phyloP scores from a whole-genome alignment of 1,139 yeast genomes.

The Scheffersomyces titani region DNA sequence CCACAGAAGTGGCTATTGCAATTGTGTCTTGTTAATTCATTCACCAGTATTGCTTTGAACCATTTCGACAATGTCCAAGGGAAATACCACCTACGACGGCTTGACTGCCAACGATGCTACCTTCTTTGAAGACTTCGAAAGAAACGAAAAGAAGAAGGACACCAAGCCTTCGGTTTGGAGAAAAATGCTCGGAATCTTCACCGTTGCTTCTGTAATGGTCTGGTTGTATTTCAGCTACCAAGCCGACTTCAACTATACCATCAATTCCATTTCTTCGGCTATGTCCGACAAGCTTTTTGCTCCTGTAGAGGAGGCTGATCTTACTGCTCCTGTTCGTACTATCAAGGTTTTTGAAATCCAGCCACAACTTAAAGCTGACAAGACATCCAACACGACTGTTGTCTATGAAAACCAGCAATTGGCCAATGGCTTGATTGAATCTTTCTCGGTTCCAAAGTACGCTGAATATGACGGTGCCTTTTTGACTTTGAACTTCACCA shows the following conservation, averaged over 20 bases:
- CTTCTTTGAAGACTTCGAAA: not conserved
- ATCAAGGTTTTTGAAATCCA: not conserved
- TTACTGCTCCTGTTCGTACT: not conserved
- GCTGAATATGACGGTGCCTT: conserved; percentile 6
- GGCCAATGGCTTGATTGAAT: conserved; percentile 3
- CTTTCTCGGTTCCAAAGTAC: conserved; percentile 1
- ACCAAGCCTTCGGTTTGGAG: not conserved
- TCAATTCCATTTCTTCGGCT: not conserved
- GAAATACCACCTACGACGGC: not conserved
- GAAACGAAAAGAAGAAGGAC: not conserved
- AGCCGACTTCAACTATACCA: not conserved
- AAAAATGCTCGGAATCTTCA: not conserved
- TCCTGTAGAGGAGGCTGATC: not conserved
- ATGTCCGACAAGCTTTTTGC: not conserved
- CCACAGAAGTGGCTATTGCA: not conserved
- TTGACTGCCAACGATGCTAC: not conserved
- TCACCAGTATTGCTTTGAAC: not conserved
- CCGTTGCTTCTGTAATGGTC: not conserved
- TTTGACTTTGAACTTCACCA: conserved; percentile 7
- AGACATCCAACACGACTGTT: not conserved
- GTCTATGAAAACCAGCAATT: conserved; percentile 1
- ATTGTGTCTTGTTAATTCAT: too few species aligned
- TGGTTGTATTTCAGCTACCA: not conserved
- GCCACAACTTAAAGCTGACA: not conserved
- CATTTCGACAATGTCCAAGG: not conserved